A percentile compares a stretch with the other conserved stretches of the same genome.
Evolutionary conservation across 441 rosid species (phyloP).

Genomic region (Populus tomentosa): DNA sequence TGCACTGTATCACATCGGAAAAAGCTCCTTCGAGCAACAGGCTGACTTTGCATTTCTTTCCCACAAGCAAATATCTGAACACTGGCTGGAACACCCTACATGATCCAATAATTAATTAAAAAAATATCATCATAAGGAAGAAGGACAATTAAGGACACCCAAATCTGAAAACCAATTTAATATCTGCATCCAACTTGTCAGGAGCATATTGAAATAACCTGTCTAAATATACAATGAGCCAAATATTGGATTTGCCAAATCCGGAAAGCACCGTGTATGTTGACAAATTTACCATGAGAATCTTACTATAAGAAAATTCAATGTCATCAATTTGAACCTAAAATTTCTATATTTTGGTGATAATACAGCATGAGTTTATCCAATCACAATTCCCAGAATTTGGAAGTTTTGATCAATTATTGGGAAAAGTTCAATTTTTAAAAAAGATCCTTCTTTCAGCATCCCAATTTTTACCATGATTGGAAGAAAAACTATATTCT

Average conservation of each 20-base stretch:
- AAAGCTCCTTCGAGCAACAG: conserved; percentile 75
- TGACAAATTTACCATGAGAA: neutral
- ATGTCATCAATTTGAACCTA: neutral
- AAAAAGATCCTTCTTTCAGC: neutral
- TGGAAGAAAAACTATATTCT: neutral
- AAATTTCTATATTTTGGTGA: conserved; percentile 7
- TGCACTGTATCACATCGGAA: conserved; percentile 86
- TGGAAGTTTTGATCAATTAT: neutral
- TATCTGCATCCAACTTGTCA: conserved; percentile 6
- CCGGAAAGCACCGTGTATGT: too few species aligned
- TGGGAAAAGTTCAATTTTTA: neutral
- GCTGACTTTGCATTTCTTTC: conserved; percentile 63
- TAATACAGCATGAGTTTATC: neutral
- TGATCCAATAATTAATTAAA: conserved; percentile 4
- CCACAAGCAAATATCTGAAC: conserved; percentile 78
- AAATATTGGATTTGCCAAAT: neutral
- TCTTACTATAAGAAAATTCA: neutral
- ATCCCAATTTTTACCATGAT: neutral
- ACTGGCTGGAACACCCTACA: conserved; percentile 86
- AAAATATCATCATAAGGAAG: neutral
- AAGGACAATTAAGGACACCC: neutral
- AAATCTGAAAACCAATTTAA: neutral
- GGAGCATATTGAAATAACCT: neutral
- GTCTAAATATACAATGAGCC: neutral
- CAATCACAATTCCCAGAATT: neutral